Evolutionary conservation across 2,329 filamentous ascomycete genomes (phyloP).

Genomic region (Cladophialophora bantiana): DNA sequence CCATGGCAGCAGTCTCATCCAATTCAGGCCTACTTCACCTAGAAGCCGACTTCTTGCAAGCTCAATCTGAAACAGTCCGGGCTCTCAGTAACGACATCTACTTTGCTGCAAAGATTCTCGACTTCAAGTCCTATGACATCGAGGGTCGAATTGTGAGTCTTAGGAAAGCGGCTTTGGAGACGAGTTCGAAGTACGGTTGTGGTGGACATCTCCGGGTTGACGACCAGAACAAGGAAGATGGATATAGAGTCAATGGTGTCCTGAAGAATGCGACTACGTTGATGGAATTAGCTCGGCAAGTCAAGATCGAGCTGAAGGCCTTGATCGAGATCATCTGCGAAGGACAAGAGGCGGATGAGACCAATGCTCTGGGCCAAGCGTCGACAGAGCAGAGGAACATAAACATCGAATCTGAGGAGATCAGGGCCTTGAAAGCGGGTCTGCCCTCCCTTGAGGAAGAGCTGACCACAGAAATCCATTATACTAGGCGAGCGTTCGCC

Average conservation of each 20-base stretch:
- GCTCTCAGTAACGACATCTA: slow-evolving; percentile 14
- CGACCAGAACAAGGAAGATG: slow-evolving; percentile 2
- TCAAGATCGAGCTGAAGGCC: slow-evolving; percentile 21
- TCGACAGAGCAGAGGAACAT: background rate
- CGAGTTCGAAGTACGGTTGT: background rate
- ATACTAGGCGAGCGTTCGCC: slow-evolving; percentile 4
- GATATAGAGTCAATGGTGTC: background rate
- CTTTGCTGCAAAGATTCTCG: slow-evolving; percentile 15
- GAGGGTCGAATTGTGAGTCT: slow-evolving; percentile 14
- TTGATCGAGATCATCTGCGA: slow-evolving; percentile 15
- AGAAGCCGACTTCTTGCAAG: slow-evolving; percentile 21
- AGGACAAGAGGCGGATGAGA: background rate
- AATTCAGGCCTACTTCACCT: slow-evolving; percentile 10
- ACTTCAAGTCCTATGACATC: slow-evolving; percentile 20
- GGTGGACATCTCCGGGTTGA: background rate
- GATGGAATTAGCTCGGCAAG: slow-evolving; percentile 12
- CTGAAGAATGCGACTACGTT: slow-evolving; percentile 2
- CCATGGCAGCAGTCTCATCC: slow-evolving; percentile 16
- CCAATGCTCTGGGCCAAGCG: background rate
- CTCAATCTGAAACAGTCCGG: slow-evolving; percentile 20
- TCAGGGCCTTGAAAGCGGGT: background rate
- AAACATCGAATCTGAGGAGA: background rate
- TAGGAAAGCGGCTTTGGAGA: slow-evolving; percentile 20
- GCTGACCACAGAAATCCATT: background rate
- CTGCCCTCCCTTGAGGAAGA: slow-evolving; percentile 6